Percentiles rank a stretch among this genome's conserved stretches.
Evolutionary conservation across 305 asterid genomes (phyloP).

Genomic region (Ajuga reptans): DNA sequence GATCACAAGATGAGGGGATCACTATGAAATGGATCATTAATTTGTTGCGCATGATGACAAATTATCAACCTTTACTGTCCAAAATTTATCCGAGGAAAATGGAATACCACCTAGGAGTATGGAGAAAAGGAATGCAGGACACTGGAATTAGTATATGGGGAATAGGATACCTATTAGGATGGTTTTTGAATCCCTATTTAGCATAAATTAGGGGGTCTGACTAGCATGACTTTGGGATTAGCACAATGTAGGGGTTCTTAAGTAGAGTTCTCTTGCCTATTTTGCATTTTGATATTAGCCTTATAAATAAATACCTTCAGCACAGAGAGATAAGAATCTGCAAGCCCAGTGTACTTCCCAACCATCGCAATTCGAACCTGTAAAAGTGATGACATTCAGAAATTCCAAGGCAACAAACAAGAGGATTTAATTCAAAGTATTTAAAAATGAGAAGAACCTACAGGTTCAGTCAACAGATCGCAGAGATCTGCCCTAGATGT

Average conservation of each 20-base stretch:
- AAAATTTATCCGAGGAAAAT: not conserved
- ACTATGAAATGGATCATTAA: not conserved
- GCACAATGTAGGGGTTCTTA: too few species aligned
- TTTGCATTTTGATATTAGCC: too few species aligned
- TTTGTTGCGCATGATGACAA: not conserved
- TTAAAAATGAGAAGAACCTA: constrained; percentile 30
- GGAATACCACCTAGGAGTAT: not conserved
- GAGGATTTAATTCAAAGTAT: not conserved
- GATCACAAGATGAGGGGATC: not conserved
- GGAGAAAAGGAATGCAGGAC: too few species aligned
- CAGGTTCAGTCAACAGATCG: constrained; percentile 60
- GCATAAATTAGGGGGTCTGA: too few species aligned
- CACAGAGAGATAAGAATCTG: constrained; percentile 88
- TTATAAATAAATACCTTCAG: constrained; percentile 42
- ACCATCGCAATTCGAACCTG: constrained; percentile 93
- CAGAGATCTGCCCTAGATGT: constrained; percentile 63
- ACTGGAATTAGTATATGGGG: too few species aligned
- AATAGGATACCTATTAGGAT: too few species aligned
- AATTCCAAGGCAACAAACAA: constrained; percentile 7
- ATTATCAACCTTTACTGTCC: not conserved
- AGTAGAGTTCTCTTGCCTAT: too few species aligned
- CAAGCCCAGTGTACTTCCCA: constrained; percentile 77
- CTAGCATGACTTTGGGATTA: too few species aligned
- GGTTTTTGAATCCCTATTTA: too few species aligned
- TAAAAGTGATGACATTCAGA: constrained; percentile 17